Evolutionary conservation across 352 stramenopile genomes (phyloP), one percentile per base, ranked within the genome.

Genomic region (Pythium volutum): DNA sequence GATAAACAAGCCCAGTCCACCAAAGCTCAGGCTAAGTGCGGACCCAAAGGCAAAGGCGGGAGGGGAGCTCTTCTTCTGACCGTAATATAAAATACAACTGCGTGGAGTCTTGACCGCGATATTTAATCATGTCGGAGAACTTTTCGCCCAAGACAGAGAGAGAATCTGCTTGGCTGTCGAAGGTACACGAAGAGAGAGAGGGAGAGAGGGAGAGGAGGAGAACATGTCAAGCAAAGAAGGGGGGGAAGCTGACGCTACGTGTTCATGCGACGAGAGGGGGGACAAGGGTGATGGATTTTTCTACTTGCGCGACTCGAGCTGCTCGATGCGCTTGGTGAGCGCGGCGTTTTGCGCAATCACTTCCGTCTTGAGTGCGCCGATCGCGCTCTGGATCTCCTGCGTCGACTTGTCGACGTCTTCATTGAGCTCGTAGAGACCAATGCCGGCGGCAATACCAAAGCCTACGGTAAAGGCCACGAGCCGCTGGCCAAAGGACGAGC

Each of bases 381-480:
- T 76, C 33, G 78, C 71, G 63, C 62, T 72, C 67, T 92, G 79
- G 67, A 92, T 89, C 62, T 87, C 70, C 49, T 83, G 64, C 46
- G 79, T 92, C 27, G 83, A 92, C 63, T 74, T 52, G 47, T 87
- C 77, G 41, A 92, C 75, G 66, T 90, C 81, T 55, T 92, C 77
- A 42, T 74, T 75, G 53, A 92, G 60, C 68, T 88, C 74, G 70
- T 84, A 88, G 22, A 92, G 79, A 0, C 80, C 83, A 46, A 86
- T 78, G 42, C 74, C 79, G 25, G 74, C 77, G 36, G 79, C 83
- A 8, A 88, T 60, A 2, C 76, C 74, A 34, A 89, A 87, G 36
- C 83, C 83, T 27, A 92, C 76, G 29, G 70, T 77, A 60, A 92
- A 92, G 22, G 83, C 77, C 48, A 85, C 53, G 29, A 92, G 63